Conservation (phyloP, 805 yeast species). For the Sugiyamaella valdiviana region DNA sequence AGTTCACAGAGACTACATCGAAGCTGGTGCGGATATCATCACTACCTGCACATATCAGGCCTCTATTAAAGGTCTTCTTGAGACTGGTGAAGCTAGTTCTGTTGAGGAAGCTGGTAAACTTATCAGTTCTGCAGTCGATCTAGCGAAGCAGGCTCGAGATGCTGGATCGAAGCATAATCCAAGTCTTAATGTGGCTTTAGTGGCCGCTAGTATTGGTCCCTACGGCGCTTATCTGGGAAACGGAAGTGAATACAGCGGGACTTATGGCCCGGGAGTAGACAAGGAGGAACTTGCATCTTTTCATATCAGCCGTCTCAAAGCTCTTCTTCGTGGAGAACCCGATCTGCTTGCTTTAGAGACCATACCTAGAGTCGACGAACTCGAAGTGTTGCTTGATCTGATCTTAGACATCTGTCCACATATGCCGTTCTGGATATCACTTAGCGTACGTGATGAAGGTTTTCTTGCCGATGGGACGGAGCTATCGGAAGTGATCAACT, state of each 20-base stretch:
- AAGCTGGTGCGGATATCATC: constrained; percentile 49
- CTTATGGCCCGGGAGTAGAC: constrained; percentile 40
- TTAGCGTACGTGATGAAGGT: constrained; percentile 38
- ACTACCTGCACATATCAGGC: constrained; percentile 60
- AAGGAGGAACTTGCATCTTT: constrained; percentile 40
- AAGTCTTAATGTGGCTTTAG: too few relatives aligned
- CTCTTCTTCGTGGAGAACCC: constrained; percentile 33
- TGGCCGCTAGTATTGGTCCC: constrained; percentile 70
- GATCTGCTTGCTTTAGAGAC: constrained; percentile 68
- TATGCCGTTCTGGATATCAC: constrained; percentile 44
- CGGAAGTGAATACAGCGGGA: constrained; percentile 71
- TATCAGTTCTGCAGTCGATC: constrained; percentile 16
- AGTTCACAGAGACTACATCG: constrained; percentile 47
- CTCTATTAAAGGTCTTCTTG: constrained; percentile 37
- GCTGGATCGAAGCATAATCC: not conserved
- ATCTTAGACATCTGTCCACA: constrained; percentile 31
- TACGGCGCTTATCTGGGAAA: constrained; percentile 64
- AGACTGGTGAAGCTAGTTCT: constrained; percentile 6
- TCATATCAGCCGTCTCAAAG: constrained; percentile 44
- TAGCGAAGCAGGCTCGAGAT: constrained; percentile 25
- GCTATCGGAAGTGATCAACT: constrained; percentile 32
- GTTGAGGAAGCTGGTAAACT: constrained; percentile 15
- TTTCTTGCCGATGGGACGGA: constrained; percentile 48
- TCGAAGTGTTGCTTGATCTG: constrained; percentile 43
- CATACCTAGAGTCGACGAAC: constrained; percentile 55